Base-by-base conservation (phyloP, 345 rosid species). In the Gossypium stocksii region DNA sequence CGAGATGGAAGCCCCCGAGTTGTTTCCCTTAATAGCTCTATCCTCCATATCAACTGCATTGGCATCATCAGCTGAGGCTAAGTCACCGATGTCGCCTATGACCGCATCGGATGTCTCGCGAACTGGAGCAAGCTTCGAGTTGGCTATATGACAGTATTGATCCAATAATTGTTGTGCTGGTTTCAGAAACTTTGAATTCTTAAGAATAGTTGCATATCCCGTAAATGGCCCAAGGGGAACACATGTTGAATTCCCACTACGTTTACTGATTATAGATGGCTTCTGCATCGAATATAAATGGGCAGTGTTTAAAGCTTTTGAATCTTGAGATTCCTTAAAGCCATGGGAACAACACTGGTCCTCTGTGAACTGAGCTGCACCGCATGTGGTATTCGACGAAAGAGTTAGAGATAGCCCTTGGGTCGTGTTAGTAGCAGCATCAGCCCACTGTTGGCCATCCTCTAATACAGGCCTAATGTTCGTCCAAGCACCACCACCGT, bases 211-310 rank as follows among this genome's bases (percentile, higher is more conserved):
- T 15, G 95, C 91, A 65, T 88, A 90, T 20, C 95, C 95, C 0
- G 91, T 90, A 77, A 90, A 90, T 0, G 95, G 95, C 38, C 95
- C 92, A 6, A 88, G 89, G 67, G 95, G 95, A 13, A 78, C 61
- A 38, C 20, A 20, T 2, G 14, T 19, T 20, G 86, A 71, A 56
- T 85, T 84, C 51, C 84, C 84, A 16, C 74, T 41, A 62, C 60
- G 49, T 74, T 71, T 83, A 66, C 76, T 61, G 22, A 46, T 48
- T 9, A 74, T 63, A 9, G 78, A 75, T 15, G 83, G 77, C 60
- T 75, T 86, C 15, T 69, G 19, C 13, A 82, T 66, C 20, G 82
- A 72, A 77, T 15, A 19, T 4, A 38, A 46, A 38, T 66, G 34
- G 62, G 58, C 57, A 27, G 74, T 12, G 54, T 66, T 77, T 0